A percentile compares a stretch with the other conserved stretches of the same genome.
phyloP scores from a whole-genome alignment of 2,329 filamentous ascomycete species.

The Pleurostoma richardsiae region DNA sequence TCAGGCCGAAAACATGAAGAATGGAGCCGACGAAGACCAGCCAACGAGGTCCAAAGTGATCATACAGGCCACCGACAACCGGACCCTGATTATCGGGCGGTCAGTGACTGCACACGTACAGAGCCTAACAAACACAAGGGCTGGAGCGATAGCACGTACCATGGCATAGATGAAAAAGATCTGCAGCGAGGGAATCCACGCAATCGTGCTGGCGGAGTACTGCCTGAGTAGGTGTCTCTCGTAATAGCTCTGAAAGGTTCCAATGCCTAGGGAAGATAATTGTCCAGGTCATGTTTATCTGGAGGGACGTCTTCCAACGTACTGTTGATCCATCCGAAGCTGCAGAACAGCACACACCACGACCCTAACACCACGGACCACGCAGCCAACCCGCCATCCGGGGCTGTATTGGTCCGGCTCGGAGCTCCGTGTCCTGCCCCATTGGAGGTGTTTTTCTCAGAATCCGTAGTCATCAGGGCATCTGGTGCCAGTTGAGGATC shows the following conservation, averaged over 20 bases:
- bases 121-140: constrained; percentile 21
- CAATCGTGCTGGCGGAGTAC: constrained; percentile 45
- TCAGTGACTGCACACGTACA: background rate
- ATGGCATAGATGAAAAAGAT: constrained; percentile 38
- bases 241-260: constrained; percentile 58
- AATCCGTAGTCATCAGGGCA: too few species aligned
- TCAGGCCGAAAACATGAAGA: constrained; percentile 56
- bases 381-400: constrained; percentile 21
- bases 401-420: background rate
- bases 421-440: too few species aligned
- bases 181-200: constrained; percentile 56
- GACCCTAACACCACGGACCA: constrained; percentile 30
- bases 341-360: constrained; percentile 32
- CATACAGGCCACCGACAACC: constrained; percentile 56
- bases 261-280: constrained; percentile 19
- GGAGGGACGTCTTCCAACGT: constrained; percentile 37
- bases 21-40: constrained; percentile 49
- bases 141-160: constrained; percentile 26
- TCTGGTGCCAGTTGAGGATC: too few species aligned
- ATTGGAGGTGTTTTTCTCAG: too few species aligned
- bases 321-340: constrained; percentile 37
- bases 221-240: constrained; percentile 37
- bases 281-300: background rate
- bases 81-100: constrained; percentile 1
- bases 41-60: constrained; percentile 57